Base-by-base conservation (phyloP, 371 early-diverging fungal species). In the Apophysomyces trapeziformis region DNA sequence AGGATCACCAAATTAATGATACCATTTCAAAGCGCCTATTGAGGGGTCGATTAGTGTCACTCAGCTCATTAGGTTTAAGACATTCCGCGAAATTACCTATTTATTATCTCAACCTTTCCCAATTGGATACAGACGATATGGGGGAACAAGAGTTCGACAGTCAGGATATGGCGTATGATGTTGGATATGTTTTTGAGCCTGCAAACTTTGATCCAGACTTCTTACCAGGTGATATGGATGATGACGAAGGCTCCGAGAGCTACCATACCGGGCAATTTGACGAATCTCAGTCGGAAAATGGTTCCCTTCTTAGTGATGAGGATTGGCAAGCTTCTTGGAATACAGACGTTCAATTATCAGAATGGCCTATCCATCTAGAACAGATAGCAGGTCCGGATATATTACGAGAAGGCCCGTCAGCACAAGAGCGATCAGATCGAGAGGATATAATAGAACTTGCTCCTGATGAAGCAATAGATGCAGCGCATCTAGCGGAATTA, bases 21-120 rank as follows among this genome's bases (percentile, higher is more conserved):
- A 12, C 38, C 1, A 66, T 72, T 32, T n/a, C 32, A 4, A 56
- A 65, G 54, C 35, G 70, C 7, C 1, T 67, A 6, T 45, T 60
- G 16, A 69, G 70, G 38, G 65, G 66, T 35, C 61, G 73, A 12
- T 69, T 77, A 0, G 70, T 69, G 18, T 41, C 68, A 9, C 35
- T 76, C 8, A 18, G 57, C 1, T 64, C 59, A n/a, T 26, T 79
- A 26, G 64, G 68, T 21, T 14, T 79, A n/a, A 63, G 70, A 21
- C 78, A 78, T 59, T 76, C 80, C 1, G 78, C 78, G 9, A 61
- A 35, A 16, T 39, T 58, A 35, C 80, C 79, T 0, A 56, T 74
- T 0, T 82, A 71, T 61, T 76, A 74, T 1, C 50, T 75, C 35
- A 62, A 71, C 60, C 37, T 71, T 6, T 57, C 39, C 61, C 6